Evolutionary conservation across 306 rosid genomes (phyloP).

Genomic region (Cicer judaicum): DNA sequence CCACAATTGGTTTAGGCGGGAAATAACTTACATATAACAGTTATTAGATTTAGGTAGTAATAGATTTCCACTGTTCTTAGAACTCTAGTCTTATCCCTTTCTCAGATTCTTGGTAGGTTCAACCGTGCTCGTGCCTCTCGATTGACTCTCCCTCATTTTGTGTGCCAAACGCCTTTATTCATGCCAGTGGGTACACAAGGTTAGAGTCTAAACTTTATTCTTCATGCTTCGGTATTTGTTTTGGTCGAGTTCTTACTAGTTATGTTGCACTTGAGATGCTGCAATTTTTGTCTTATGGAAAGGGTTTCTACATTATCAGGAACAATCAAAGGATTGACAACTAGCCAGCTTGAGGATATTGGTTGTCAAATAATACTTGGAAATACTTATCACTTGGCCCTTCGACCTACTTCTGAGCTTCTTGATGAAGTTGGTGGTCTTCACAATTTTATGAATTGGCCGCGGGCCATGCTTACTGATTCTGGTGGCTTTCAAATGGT

Average conservation of each 20-base stretch:
- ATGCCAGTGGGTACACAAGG: conserved; percentile 99
- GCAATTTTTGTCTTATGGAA: conserved; percentile 29
- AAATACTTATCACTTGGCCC: conserved; percentile 92
- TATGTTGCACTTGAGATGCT: conserved; percentile 32
- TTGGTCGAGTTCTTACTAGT: conserved; percentile 23
- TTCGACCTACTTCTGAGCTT: conserved; percentile 93
- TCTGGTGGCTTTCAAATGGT: conserved; percentile 99
- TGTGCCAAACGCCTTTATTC: conserved; percentile 85
- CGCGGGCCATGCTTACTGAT: conserved; percentile 90
- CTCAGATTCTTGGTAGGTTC: conserved; percentile 79
- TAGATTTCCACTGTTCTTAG: not conserved
- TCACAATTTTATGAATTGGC: conserved; percentile 96
- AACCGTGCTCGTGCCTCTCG: conserved; percentile 93
- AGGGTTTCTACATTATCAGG: conserved; percentile 57
- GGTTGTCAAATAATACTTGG: conserved; percentile 98
- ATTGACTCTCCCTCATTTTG: conserved; percentile 81
- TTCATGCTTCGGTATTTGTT: not conserved
- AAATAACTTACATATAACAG: too few relatives aligned
- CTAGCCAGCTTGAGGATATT: conserved; percentile 84
- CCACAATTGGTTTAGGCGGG: too few relatives aligned
- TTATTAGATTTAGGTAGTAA: too few relatives aligned
- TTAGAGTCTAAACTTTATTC: conserved; percentile 43
- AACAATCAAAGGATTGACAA: conserved; percentile 85
- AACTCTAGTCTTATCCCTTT: conserved; percentile 33
- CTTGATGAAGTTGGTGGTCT: conserved; percentile 89